Evolutionary conservation across 2,329 filamentous ascomycete genomes (phyloP).

Genomic region (Immersiporthe knoxdaviesiana): DNA sequence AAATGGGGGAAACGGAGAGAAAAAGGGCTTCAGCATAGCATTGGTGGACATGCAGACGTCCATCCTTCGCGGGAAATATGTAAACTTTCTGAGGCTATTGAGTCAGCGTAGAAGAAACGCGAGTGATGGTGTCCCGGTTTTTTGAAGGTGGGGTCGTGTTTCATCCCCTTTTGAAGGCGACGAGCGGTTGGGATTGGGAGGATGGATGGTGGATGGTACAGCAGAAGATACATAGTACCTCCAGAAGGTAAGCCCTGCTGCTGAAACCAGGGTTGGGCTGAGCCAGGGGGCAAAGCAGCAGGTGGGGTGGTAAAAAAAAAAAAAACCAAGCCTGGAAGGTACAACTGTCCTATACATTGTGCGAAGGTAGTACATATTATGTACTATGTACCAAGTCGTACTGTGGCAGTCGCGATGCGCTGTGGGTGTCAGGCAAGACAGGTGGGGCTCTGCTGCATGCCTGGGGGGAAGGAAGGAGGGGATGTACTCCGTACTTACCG

Average conservation of each 20-base stretch:
- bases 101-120: not conserved
- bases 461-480: not conserved
- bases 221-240: conserved; percentile 14
- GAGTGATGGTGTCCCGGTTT: not conserved
- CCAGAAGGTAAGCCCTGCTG: not conserved
- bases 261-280: conserved; percentile 4
- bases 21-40: not conserved
- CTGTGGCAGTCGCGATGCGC: not conserved
- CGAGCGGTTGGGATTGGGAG: not conserved
- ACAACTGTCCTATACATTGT: no score
- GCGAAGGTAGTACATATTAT: no score
- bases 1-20: not conserved
- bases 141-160: conserved; percentile 15
- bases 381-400: no score
- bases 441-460: not conserved
- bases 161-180: conserved; percentile 21
- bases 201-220: not conserved
- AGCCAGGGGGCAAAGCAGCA: not conserved
- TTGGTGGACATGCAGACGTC: not conserved
- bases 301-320: not conserved
- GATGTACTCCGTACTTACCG: not conserved
- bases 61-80: not conserved
- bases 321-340: not conserved
- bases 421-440: not conserved
- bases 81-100: not conserved